Evolutionary conservation across 768 basidiomycete species (phyloP).

Genomic region (Russula griseocarnosa): DNA sequence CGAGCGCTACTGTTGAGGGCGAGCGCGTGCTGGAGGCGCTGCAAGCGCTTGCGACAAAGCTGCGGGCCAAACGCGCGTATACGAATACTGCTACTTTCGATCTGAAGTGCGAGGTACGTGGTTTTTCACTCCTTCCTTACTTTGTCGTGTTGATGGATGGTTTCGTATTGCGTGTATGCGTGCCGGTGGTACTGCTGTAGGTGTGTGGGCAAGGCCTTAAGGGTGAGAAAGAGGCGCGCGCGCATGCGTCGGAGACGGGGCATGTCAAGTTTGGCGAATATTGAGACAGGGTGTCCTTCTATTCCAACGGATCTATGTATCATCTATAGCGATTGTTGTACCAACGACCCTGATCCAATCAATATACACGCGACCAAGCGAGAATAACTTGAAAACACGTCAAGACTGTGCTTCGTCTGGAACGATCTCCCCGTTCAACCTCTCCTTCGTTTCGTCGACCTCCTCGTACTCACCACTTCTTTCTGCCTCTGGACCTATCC

Average conservation of each 20-base stretch:
- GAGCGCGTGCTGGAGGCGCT: constrained; percentile 62
- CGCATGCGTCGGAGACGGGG: constrained; percentile 83
- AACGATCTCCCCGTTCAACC: not conserved
- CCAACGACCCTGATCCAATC: not conserved
- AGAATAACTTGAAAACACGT: not conserved
- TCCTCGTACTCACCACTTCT: constrained; percentile 45
- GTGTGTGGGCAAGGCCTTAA: constrained; percentile 81
- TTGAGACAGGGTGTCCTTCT: constrained; percentile 32
- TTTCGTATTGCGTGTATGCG: not conserved
- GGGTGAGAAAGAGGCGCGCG: constrained; percentile 90
- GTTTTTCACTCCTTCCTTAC: not conserved
- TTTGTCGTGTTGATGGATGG: not conserved
- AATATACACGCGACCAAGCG: not conserved
- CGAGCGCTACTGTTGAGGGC: constrained; percentile 44
- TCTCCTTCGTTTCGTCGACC: constrained; percentile 47
- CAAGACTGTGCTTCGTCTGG: not conserved
- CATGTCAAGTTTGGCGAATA: constrained; percentile 84
- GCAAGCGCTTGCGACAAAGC: constrained; percentile 61
- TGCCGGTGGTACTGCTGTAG: constrained; percentile 37
- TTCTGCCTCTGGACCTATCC: constrained; percentile 50
- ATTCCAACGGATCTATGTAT: not conserved
- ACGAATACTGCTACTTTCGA: constrained; percentile 93
- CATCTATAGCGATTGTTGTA: constrained; percentile 1
- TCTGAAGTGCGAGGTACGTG: constrained; percentile 74
- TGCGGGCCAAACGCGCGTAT: constrained; percentile 76